Evolutionary conservation across 2,329 filamentous ascomycete genomes (phyloP), one percentile per base, ranked within the genome.

Genomic region (Zymoseptoria crescenta): DNA sequence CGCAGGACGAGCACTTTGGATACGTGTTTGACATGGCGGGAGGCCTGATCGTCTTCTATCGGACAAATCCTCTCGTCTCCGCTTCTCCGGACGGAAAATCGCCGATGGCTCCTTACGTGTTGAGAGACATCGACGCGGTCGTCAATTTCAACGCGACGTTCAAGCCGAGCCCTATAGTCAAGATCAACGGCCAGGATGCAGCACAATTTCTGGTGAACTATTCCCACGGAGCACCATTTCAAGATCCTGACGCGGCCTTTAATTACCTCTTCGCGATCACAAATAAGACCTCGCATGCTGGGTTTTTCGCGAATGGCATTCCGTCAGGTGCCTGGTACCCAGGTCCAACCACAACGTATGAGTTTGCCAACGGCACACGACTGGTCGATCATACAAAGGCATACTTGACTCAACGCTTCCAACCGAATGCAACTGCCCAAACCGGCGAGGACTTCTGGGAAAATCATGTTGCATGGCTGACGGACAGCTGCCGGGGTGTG

Each of bases 281-380:
- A 16, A 41, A 41, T n/a, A n/a, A n/a, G n/a, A n/a, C n/a, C n/a
- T n/a, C n/a, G 9, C 10, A 13, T 41, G 35, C 10, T 16, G 35
- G 35, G 16, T 9, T 13, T 16, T 41, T 41, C 35, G 9, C 10
- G 35, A 13, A 13, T 16, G 35, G 35, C 16, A 9, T 41, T 16
- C 30, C 48, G 41, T 57, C 57, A 21, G 58, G 55, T 28, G 53
- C 55, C 28, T 60, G 58, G 29, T 60, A 60, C 24, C 45, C 41
- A 5, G 54, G 30, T 41, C 58, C 58, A 20, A 60, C 35, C 35
- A 41, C 35, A 16, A 41, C 35, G 35, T 41, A 41, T 41, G 35
- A 41, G 16, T 41, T 41, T 41, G 35, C 35, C 16, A 41, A 41
- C 16, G 35, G 35, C 35, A 13, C 35, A 41, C 10, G 16, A 41